A percentile compares a stretch with the other conserved stretches of the same genome.
Evolutionary conservation across 2,329 filamentous ascomycete genomes (phyloP).

Genomic region (Septoria linicola): DNA sequence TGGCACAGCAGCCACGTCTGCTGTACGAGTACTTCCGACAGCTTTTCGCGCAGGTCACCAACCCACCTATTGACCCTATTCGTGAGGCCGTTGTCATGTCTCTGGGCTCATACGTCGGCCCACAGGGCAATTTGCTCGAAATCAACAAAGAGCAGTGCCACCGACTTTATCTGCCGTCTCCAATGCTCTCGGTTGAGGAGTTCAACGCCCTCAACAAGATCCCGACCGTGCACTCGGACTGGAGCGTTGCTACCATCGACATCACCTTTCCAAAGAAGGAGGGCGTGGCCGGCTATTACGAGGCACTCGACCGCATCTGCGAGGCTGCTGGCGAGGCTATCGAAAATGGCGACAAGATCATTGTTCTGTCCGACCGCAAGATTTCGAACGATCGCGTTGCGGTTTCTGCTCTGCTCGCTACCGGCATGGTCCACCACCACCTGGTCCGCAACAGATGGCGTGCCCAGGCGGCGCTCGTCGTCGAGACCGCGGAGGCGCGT

Average conservation of each 20-base stretch:
- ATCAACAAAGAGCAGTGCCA: conserved; percentile 90
- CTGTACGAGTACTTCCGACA: conserved; percentile 97
- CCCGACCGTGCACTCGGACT: conserved; percentile 67
- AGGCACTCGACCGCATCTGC: conserved; percentile 85
- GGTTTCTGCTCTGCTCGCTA: conserved; percentile 82
- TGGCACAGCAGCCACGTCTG: conserved; percentile 84
- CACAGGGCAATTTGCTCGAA: conserved; percentile 90
- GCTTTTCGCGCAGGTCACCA: conserved; percentile 96
- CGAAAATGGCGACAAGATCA: conserved; percentile 76
- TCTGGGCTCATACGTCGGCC: conserved; percentile 90
- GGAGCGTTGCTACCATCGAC: conserved; percentile 88
- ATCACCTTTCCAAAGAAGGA: conserved; percentile 87
- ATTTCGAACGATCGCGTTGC: conserved; percentile 78
- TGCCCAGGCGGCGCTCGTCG: conserved; percentile 78
- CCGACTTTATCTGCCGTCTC: conserved; percentile 80
- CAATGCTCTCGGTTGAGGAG: conserved; percentile 83
- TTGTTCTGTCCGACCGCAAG: conserved; percentile 85
- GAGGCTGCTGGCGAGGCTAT: conserved; percentile 80
- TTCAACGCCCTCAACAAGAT: conserved; percentile 86
- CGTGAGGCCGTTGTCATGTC: conserved; percentile 98
- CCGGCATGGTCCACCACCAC: conserved; percentile 92
- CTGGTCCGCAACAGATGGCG: conserved; percentile 95
- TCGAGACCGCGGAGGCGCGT: conserved; percentile 92
- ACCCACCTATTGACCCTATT: conserved; percentile 95
- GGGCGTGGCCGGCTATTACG: conserved; percentile 79